These are phyloP conservation scores for Tylopilus plumbeoviolaceoides DNA, from an alignment of 768 basidiomycete genomes.

Conservation along the genomic window DNA sequence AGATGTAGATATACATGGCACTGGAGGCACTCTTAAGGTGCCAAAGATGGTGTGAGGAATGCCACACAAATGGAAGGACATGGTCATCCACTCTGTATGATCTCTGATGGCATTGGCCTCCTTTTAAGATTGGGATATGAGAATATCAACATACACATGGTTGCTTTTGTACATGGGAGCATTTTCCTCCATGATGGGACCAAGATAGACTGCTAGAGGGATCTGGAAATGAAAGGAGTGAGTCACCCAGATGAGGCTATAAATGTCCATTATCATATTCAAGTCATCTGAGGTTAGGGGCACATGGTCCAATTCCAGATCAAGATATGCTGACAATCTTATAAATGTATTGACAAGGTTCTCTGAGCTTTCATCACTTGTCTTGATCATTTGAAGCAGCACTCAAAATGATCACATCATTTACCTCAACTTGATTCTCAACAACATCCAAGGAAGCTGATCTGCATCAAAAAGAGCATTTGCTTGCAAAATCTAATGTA, in stretches of 20 bases:
- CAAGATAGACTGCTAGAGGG: background rate
- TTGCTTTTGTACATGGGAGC: conserved; percentile 15
- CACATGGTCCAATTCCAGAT: conserved; percentile 1
- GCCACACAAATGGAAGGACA: background rate
- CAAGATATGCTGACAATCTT: background rate
- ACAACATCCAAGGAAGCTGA: too few relatives aligned
- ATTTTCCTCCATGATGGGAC: background rate
- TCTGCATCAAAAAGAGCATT: too few relatives aligned
- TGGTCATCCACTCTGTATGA: conserved; percentile 9
- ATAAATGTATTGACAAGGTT: too few relatives aligned
- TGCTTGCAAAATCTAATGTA: too few relatives aligned
- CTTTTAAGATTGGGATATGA: conserved; percentile 9
- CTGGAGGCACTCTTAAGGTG: background rate
- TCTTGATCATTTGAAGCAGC: too few relatives aligned
- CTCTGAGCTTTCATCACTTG: too few relatives aligned
- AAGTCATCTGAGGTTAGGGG: background rate
- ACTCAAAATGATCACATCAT: too few relatives aligned
- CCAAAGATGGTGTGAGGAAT: conserved; percentile 6
- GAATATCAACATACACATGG: conserved; percentile 15
- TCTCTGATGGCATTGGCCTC: background rate
- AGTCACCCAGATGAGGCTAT: conserved; percentile 21
- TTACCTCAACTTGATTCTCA: too few relatives aligned
- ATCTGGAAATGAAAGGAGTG: background rate
- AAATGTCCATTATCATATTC: conserved; percentile 3
- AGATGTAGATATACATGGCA: conserved; percentile 1